Conservation (phyloP, 208 protist species). For the Wallacemonas sp. region DNA sequence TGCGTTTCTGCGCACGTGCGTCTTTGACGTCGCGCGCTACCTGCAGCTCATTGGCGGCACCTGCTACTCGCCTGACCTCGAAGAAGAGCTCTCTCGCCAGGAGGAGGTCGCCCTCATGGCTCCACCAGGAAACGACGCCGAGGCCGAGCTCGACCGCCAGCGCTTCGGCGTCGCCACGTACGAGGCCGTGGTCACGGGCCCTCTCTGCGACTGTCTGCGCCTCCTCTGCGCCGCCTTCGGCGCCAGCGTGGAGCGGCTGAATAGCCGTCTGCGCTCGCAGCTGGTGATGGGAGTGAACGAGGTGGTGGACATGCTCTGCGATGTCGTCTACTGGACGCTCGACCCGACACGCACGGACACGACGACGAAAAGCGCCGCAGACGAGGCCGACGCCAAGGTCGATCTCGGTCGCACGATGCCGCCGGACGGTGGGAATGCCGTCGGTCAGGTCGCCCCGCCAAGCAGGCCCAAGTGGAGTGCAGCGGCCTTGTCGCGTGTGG, state of each 20-base stretch:
- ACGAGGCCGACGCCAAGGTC: neutral
- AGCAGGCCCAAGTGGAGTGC: slow-evolving; percentile 16
- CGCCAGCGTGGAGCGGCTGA: slow-evolving; percentile 26
- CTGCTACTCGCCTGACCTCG: slow-evolving; percentile 20
- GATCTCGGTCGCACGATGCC: neutral
- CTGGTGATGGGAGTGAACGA: slow-evolving; percentile 34
- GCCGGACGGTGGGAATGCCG: neutral
- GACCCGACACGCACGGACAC: neutral
- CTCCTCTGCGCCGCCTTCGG: slow-evolving; percentile 31
- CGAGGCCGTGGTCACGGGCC: slow-evolving; percentile 36
- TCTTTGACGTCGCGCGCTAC: slow-evolving; percentile 38
- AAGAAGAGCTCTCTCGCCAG: slow-evolving; percentile 37
- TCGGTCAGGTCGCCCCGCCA: neutral
- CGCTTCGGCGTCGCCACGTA: slow-evolving; percentile 32
- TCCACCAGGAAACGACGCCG: slow-evolving; percentile 21
- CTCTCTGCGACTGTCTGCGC: slow-evolving; percentile 32
- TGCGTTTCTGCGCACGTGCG: slow-evolving; percentile 39
- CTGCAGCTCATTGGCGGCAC: slow-evolving; percentile 41
- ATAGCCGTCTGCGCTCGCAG: slow-evolving; percentile 35
- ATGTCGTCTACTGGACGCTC: slow-evolving; percentile 30
- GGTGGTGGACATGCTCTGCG: slow-evolving; percentile 38
- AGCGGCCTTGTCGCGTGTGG: slow-evolving; percentile 1
- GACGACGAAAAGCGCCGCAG: neutral
- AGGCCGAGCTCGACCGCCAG: slow-evolving; percentile 31
- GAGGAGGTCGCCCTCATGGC: slow-evolving; percentile 35